A percentile compares a stretch with the other conserved stretches of the same genome.
phyloP scores from a whole-genome alignment of 169 alveolate species.

The Cryptosporidium parvum region DNA sequence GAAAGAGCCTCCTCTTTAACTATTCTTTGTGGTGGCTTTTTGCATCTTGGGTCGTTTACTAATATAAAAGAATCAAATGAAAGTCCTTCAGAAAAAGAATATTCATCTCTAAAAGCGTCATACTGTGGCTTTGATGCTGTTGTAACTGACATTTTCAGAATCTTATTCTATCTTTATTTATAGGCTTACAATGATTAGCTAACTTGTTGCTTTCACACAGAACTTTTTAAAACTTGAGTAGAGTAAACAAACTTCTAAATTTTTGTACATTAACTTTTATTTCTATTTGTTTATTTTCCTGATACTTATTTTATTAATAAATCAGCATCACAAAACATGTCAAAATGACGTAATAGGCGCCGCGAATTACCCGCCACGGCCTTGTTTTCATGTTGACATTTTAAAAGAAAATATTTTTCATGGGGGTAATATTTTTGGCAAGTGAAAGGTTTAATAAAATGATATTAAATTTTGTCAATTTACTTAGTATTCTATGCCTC shows the following conservation, averaged over 20 bases:
- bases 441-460: neutral
- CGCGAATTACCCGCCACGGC: neutral
- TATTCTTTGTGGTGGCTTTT: conserved; percentile 9
- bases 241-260: neutral
- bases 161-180: neutral
- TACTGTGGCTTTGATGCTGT: conserved; percentile 60
- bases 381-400: neutral
- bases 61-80: conserved; percentile 71
- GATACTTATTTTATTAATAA: neutral
- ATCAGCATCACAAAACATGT: conserved; percentile 43
- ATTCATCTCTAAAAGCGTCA: conserved; percentile 68
- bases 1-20: conserved; percentile 17
- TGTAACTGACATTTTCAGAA: conserved; percentile 51
- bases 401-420: neutral
- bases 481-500: neutral
- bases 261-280: neutral
- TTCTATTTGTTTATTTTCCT: neutral
- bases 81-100: conserved; percentile 66
- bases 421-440: neutral
- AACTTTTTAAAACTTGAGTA: too few species aligned
- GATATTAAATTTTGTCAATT: neutral
- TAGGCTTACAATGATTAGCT: neutral
- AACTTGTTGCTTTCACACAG: neutral
- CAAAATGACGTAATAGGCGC: conserved; percentile 47
- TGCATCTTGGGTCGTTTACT: conserved; percentile 62